Percentiles rank a stretch among this genome's conserved stretches.
Conservation (phyloP, 495 filamentous ascomycete species). For the Talaromyces wortmannii region DNA sequence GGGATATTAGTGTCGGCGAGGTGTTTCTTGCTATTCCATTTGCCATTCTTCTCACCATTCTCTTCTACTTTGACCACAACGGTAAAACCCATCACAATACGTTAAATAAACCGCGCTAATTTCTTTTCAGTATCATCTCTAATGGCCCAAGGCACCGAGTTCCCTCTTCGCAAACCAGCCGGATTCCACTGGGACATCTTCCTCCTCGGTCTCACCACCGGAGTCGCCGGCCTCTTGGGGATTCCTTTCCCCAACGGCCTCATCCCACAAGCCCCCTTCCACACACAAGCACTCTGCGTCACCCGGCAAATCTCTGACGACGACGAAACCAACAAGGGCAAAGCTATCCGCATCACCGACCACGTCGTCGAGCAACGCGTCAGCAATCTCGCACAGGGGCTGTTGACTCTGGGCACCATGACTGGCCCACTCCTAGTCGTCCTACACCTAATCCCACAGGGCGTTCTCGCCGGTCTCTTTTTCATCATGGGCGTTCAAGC, state of each 20-base stretch:
- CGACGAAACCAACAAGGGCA: conserved; percentile 53
- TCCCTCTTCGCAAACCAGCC: conserved; percentile 83
- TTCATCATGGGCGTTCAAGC: conserved; percentile 90
- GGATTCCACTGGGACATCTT: conserved; percentile 97
- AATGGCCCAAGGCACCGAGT: conserved; percentile 88
- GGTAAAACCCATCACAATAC: conserved; percentile 29
- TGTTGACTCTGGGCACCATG: conserved; percentile 84
- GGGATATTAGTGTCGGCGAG: conserved; percentile 68
- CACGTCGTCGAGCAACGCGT: conserved; percentile 88
- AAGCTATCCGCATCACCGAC: conserved; percentile 52
- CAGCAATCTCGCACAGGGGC: conserved; percentile 77
- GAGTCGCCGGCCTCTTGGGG: conserved; percentile 75
- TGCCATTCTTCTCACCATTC: conserved; percentile 73
- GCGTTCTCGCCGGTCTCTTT: conserved; percentile 83
- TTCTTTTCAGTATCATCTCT: conserved; percentile 60
- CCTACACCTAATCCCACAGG: conserved; percentile 79
- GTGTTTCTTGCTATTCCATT: conserved; percentile 88
- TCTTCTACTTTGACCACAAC: conserved; percentile 95
- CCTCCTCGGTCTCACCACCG: conserved; percentile 83
- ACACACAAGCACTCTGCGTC: conserved; percentile 78
- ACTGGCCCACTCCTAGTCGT: conserved; percentile 76
- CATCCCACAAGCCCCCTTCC: conserved; percentile 89
- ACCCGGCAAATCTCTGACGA: conserved; percentile 54
- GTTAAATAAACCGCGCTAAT: conserved; percentile 2
- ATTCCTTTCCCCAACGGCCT: conserved; percentile 91